Conservation (phyloP, 73 alveolate species). For the Effrenium voratum region DNA sequence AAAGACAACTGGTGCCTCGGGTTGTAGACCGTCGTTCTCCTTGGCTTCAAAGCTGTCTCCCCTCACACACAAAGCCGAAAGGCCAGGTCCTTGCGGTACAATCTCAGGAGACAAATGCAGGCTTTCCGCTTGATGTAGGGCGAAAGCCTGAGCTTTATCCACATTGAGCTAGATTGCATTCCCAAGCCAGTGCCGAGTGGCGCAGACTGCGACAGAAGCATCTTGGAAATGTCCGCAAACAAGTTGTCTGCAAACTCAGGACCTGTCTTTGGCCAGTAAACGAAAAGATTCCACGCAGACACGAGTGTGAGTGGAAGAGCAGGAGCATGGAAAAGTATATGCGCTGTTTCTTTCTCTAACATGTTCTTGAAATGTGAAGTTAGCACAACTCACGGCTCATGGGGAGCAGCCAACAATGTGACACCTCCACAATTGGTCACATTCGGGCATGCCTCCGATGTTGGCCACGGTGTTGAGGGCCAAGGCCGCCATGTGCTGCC, state of each 20-base stretch:
- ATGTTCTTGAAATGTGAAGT: no score
- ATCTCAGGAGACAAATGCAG: constrained; percentile 55
- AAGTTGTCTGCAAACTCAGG: constrained; percentile 97
- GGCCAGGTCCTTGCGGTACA: constrained; percentile 60
- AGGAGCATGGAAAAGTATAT: no score
- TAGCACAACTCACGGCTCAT: no score
- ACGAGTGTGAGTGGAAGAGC: no score
- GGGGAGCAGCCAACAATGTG: no score
- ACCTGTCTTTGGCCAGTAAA: neutral
- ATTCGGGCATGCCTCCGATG: constrained; percentile 96
- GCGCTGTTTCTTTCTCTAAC: no score
- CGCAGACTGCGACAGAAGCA: constrained; percentile 34
- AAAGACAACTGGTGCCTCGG: neutral
- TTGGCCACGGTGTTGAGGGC: constrained; percentile 98
- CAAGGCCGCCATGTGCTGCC: constrained; percentile 96
- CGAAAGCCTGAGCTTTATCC: constrained; percentile 19
- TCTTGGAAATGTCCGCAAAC: constrained; percentile 76
- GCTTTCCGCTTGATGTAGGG: constrained; percentile 87
- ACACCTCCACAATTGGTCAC: no score
- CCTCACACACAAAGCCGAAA: neutral
- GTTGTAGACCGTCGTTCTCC: constrained; percentile 78
- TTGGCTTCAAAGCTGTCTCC: neutral
- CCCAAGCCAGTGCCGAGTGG: neutral
- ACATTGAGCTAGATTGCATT: neutral
- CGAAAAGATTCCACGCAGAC: neutral